Evolutionary conservation across 2,329 filamentous ascomycete genomes (phyloP).

Genomic region (Nemania serpens): DNA sequence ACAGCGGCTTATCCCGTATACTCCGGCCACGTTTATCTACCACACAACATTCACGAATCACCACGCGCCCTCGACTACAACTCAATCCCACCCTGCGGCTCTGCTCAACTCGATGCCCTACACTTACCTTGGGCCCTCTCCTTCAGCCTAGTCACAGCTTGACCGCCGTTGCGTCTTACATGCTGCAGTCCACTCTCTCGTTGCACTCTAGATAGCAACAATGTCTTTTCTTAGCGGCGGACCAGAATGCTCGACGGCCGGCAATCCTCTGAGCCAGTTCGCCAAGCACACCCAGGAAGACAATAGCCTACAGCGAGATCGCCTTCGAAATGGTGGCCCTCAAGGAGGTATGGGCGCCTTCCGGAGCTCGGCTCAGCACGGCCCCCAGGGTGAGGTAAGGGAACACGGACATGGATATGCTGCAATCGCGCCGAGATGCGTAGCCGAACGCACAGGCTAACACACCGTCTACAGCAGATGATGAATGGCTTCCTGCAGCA

Average conservation of each 20-base stretch:
- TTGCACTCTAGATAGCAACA: conserved; percentile 37
- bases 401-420: background rate
- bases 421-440: background rate
- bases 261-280: conserved; percentile 95
- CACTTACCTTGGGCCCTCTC: background rate
- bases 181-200: conserved; percentile 4
- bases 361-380: conserved; percentile 70
- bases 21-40: too few relatives aligned
- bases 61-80: too few relatives aligned
- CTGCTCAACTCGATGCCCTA: conserved; percentile 3
- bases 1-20: too few relatives aligned
- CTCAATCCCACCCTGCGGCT: background rate
- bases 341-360: conserved; percentile 76
- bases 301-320: conserved; percentile 90
- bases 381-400: conserved; percentile 73
- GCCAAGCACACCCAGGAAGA: conserved; percentile 97
- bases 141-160: background rate
- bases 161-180: background rate
- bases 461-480: conserved; percentile 61
- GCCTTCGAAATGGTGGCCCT: conserved; percentile 76
- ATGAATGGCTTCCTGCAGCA: conserved; percentile 93
- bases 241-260: conserved; percentile 91
- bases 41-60: too few relatives aligned
- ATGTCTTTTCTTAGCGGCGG: conserved; percentile 96
- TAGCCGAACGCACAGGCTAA: conserved; percentile 35